Conservation (phyloP, 2,329 filamentous ascomycete genomes). For the Bipolaris zeicola region DNA sequence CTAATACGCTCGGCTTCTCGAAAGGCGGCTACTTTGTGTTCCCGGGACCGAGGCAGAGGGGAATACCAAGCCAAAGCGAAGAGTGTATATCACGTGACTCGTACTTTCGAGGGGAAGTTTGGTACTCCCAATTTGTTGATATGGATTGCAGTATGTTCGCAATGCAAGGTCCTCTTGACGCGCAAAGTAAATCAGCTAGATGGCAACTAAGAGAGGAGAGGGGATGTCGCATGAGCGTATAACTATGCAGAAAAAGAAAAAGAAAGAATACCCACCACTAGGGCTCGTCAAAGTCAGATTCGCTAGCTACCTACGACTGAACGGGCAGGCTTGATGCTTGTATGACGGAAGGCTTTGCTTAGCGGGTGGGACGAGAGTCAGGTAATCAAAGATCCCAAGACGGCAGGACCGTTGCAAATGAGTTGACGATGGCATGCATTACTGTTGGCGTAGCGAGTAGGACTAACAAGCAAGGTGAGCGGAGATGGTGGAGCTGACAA, state of each 20-base stretch:
- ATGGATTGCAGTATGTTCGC: neutral
- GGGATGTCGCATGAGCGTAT: neutral
- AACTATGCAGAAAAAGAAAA: too few species aligned
- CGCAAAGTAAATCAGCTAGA: neutral
- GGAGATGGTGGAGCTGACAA: conserved; percentile 3
- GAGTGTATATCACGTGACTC: too few species aligned
- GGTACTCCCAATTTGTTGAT: neutral
- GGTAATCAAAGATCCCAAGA: neutral
- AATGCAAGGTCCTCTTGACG: neutral
- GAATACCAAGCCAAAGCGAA: neutral
- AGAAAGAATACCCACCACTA: too few species aligned
- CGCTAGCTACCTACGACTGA: too few species aligned
- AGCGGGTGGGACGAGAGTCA: neutral
- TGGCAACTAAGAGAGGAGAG: neutral
- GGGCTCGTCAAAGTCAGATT: too few species aligned
- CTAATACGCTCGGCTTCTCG: neutral
- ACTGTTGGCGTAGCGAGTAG: neutral
- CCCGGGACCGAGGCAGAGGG: neutral
- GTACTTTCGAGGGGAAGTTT: neutral
- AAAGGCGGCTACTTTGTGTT: neutral
- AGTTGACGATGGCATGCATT: neutral
- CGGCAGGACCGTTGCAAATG: neutral
- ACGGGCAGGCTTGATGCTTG: too few species aligned
- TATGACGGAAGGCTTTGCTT: neutral
- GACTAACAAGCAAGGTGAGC: neutral